Percentiles rank a stretch among this genome's conserved stretches.
phyloP scores from a whole-genome alignment of 495 filamentous ascomycete genomes.

The Bathelium albidoporum region DNA sequence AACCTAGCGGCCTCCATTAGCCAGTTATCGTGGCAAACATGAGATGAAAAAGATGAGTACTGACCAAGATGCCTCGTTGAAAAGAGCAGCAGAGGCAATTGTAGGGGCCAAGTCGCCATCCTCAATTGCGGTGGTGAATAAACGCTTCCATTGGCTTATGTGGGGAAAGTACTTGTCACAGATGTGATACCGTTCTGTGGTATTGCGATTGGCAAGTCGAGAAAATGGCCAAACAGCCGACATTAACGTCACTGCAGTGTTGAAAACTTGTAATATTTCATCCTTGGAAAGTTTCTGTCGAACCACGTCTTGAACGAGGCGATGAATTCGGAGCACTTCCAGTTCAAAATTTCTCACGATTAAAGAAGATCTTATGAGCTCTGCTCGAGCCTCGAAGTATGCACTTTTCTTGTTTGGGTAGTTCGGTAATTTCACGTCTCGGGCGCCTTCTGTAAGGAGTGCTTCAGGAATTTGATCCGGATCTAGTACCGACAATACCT shows the following conservation, averaged over 20 bases:
- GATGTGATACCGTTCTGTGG: constrained; percentile 19
- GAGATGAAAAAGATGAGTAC: too few species aligned
- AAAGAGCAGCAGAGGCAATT: too few species aligned
- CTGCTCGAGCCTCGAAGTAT: neutral
- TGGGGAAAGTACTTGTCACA: constrained; percentile 26
- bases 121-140: constrained; percentile 12
- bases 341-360: constrained; percentile 1
- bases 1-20: too few species aligned
- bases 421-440: neutral
- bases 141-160: constrained; percentile 16
- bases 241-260: neutral
- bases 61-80: too few species aligned
- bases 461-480: constrained; percentile 19
- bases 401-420: neutral
- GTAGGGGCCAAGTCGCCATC: too few species aligned
- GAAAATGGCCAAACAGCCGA: neutral
- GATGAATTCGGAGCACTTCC: constrained; percentile 23
- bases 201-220: neutral
- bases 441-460: constrained; percentile 4
- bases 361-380: neutral
- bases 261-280: neutral
- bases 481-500: constrained; percentile 21
- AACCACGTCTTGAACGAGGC: constrained; percentile 28
- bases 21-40: too few species aligned
- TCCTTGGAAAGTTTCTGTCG: constrained; percentile 16